Evolutionary conservation across 176 grass and related monocot species (phyloP).

Genomic region (Eremochloa ophiuroides): DNA sequence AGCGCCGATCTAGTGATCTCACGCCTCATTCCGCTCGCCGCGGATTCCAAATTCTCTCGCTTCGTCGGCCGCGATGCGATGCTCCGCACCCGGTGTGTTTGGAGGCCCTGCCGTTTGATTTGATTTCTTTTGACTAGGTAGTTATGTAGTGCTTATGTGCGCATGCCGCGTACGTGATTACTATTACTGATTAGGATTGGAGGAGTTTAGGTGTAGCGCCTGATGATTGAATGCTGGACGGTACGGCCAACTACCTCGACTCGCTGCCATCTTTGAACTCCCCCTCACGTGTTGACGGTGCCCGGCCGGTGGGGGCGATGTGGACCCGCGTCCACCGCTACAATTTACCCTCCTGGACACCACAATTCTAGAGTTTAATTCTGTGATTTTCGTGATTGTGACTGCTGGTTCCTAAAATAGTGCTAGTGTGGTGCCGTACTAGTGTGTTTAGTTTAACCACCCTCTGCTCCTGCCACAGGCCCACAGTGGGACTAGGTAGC

Average conservation of each 20-base stretch:
- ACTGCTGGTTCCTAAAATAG: background rate
- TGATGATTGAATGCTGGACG: background rate
- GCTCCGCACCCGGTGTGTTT: background rate
- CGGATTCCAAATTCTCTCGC: background rate
- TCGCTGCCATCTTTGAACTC: background rate
- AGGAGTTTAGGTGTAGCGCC: background rate
- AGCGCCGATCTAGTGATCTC: background rate
- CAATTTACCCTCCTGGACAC: background rate
- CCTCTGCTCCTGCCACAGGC: background rate
- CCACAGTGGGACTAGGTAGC: background rate
- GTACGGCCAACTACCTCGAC: slow-evolving; percentile 10
- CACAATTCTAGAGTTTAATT: background rate
- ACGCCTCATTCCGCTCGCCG: background rate
- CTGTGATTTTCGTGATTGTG: background rate
- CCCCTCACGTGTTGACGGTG: background rate
- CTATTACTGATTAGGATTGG: background rate
- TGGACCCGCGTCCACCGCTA: background rate
- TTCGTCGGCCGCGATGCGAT: background rate
- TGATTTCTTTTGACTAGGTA: background rate
- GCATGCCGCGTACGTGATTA: background rate
- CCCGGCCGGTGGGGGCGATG: background rate
- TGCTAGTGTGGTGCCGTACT: background rate
- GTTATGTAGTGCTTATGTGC: too few species aligned
- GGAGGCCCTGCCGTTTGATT: background rate
- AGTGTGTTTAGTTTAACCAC: background rate